Percentiles rank a stretch among this genome's conserved stretches.
Evolutionary conservation across 1,284 basidiomycete genomes (phyloP).

Genomic region (Ustilago vetiveriae): DNA sequence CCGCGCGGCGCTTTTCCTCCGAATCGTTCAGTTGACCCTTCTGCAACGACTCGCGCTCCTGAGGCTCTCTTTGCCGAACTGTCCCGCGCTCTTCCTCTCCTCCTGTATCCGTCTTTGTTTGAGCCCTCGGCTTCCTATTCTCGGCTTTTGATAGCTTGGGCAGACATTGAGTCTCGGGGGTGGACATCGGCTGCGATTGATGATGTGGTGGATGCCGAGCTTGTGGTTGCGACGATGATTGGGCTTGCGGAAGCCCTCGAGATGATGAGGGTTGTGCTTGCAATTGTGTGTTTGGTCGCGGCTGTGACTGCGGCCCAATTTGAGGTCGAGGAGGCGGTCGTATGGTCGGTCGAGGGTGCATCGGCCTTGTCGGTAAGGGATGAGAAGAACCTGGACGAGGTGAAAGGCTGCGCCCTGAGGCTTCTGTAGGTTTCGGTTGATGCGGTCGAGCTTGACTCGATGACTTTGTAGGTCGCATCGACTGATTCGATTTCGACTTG

Average conservation of each 20-base stretch:
- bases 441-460: not conserved
- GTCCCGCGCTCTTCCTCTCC: too few species aligned
- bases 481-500: slow-evolving; percentile 1
- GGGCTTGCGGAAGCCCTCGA: not conserved
- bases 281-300: not conserved
- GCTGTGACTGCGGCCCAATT: not conserved
- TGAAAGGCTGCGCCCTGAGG: too few species aligned
- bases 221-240: not conserved
- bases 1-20: too few species aligned
- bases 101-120: not conserved
- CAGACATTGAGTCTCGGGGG: too few species aligned
- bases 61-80: slow-evolving; percentile 3
- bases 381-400: too few species aligned
- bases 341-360: too few species aligned
- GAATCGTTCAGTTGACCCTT: too few species aligned
- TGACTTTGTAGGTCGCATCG: not conserved
- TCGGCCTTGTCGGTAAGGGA: too few species aligned
- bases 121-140: not conserved
- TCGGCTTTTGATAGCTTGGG: too few species aligned
- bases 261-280: not conserved
- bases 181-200: too few species aligned
- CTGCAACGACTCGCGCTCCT: too few species aligned
- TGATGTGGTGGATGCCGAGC: not conserved
- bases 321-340: too few species aligned
- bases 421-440: not conserved